Evolutionary conservation across 2,329 filamentous ascomycete genomes (phyloP), one percentile per base, ranked within the genome.

Genomic region (Neopestalotiopsis clavispora): DNA sequence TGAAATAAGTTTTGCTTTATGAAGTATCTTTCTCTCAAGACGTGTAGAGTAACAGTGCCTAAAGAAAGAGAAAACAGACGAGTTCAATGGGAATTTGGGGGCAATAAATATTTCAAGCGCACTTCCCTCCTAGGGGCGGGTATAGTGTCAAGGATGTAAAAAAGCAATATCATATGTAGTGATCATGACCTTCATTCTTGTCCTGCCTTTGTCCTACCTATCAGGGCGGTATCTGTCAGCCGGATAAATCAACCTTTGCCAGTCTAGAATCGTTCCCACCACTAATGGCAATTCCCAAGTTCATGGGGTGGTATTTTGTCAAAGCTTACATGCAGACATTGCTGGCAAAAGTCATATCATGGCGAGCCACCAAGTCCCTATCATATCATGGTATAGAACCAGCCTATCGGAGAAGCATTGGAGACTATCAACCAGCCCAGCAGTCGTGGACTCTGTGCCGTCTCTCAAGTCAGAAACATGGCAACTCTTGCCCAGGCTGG

Each of bases 141-240:
- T 52, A 52, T 52, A 52, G 45, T 52, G 45, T 52, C 45, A 52
- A 52, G 45, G 45, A n/a, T 52, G 9, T 52, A 52, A 52, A 52
- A 52, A 52, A 52, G 45, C 45, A 52, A 52, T 52, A 52, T n/a
- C 14, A n/a, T 7, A 52, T 52, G 45, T 52, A 10, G 17, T 52
- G 45, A 52, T 52, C 45, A 52, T 52, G 45, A 52, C 45, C 9
- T n/a, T 52, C 17, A 17, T n/a, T 52, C 20, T 52, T 10, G 45
- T n/a, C 45, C 45, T 52, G 45, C 20, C n/a, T 52, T 52, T 52
- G 45, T 52, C 45, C 45, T 52, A 52, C 45, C 45, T 20, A 52
- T 52, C 45, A 52, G 17, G 45, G n/a, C 45, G 20, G 45, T 52
- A 52, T 52, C 45, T 52, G 45, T 52, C 17, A 52, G 45, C 45